Evolutionary conservation across 345 rosid species (phyloP).

Genomic region (Hibiscus mutabilis): DNA sequence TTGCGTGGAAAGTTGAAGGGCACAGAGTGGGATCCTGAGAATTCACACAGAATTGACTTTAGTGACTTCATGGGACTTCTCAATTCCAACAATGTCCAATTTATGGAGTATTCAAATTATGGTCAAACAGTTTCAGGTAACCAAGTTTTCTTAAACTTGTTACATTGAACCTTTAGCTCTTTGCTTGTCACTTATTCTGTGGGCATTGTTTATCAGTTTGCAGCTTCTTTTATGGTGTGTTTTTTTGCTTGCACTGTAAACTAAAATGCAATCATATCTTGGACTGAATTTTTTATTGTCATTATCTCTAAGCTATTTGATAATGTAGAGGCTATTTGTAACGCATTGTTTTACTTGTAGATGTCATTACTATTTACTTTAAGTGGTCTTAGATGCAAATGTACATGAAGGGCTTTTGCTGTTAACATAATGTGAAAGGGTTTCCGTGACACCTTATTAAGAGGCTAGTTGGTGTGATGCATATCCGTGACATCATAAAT

Average conservation of each 20-base stretch:
- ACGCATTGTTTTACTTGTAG: background rate
- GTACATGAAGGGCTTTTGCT: background rate
- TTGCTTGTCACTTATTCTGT: background rate
- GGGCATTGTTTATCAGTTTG: background rate
- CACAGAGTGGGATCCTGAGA: conserved; percentile 86
- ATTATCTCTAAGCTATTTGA: no score
- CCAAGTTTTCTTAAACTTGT: background rate
- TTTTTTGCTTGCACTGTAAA: background rate
- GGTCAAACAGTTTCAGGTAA: conserved; percentile 85
- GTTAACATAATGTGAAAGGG: background rate
- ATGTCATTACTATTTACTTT: background rate
- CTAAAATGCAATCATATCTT: background rate
- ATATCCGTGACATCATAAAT: background rate
- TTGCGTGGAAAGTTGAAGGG: conserved; percentile 77
- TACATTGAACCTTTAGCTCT: background rate
- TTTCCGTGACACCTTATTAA: background rate
- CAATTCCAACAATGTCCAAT: conserved; percentile 73
- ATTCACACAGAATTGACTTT: conserved; percentile 65
- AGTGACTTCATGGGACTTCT: conserved; percentile 70
- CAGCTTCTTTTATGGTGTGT: background rate
- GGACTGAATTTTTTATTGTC: background rate
- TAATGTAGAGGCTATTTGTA: background rate
- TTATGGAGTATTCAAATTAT: conserved; percentile 80
- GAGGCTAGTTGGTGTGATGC: background rate
- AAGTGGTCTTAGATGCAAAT: background rate